These are phyloP conservation scores for Mycena leptocephala DNA, from an alignment of 768 basidiomycete genomes.

Conservation along the genomic window DNA sequence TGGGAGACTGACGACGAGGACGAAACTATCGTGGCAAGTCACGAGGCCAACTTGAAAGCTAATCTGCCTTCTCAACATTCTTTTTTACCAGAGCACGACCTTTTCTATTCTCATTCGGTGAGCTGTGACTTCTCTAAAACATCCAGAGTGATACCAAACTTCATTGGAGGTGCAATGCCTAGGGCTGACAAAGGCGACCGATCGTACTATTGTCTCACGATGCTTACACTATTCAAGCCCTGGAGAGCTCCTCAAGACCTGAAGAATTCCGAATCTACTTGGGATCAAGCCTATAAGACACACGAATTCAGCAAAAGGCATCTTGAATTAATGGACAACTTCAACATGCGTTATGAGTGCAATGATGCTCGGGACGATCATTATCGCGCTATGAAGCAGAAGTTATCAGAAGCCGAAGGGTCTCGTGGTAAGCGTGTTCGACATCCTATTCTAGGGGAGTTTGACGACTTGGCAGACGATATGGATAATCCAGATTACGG, in stretches of 20 bases:
- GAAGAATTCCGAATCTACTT: slow-evolving; percentile 6
- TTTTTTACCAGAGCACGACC: slow-evolving; percentile 39
- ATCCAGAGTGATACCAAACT: slow-evolving; percentile 36
- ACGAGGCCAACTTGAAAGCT: too few relatives aligned
- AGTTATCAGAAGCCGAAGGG: too few relatives aligned
- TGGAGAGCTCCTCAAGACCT: slow-evolving; percentile 44
- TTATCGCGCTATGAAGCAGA: neutral
- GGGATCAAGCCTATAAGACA: neutral
- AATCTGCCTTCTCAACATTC: too few relatives aligned
- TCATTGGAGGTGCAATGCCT: slow-evolving; percentile 40
- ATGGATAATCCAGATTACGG: too few relatives aligned
- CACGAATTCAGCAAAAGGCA: neutral
- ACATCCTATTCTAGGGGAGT: too few relatives aligned
- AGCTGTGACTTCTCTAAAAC: too few relatives aligned
- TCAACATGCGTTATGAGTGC: neutral
- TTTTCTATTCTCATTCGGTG: slow-evolving; percentile 35
- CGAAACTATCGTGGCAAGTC: too few relatives aligned
- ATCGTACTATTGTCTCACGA: slow-evolving; percentile 47
- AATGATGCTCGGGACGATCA: neutral
- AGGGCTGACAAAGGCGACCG: slow-evolving; percentile 45
- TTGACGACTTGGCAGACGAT: too few relatives aligned
- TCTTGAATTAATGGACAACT: neutral
- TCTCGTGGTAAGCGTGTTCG: too few relatives aligned
- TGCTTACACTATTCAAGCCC: slow-evolving; percentile 43
- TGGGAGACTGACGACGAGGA: too few relatives aligned